Conservation (phyloP, 1,284 basidiomycete genomes). For the Erythrobasidium hasegawianum region DNA sequence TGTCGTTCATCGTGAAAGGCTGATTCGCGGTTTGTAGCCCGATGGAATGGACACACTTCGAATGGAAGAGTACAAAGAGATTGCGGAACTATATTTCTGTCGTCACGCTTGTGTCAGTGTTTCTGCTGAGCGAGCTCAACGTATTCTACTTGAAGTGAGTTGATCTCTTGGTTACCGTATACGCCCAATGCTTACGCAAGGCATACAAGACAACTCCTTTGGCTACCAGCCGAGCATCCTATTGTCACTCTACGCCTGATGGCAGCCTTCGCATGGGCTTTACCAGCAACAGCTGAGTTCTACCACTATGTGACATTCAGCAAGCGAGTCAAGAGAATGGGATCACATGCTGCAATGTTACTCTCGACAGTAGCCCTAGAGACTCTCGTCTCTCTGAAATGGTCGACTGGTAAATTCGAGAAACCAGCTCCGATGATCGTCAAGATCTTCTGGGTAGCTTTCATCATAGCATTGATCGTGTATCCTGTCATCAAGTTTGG, state of each 20-base stretch:
- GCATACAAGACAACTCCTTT: slow-evolving; percentile 65
- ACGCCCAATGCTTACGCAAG: too few species aligned
- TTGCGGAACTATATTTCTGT: slow-evolving; percentile 70
- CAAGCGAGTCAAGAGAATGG: slow-evolving; percentile 74
- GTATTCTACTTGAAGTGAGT: slow-evolving; percentile 39
- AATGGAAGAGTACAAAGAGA: slow-evolving; percentile 74
- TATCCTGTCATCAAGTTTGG: slow-evolving; percentile 65
- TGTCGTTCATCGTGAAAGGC: slow-evolving; percentile 55
- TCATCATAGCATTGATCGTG: slow-evolving; percentile 58
- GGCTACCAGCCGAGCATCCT: slow-evolving; percentile 64
- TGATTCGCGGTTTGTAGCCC: slow-evolving; percentile 3
- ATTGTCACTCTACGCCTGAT: slow-evolving; percentile 48
- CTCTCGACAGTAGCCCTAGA: slow-evolving; percentile 75
- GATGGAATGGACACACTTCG: slow-evolving; percentile 72
- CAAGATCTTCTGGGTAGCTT: slow-evolving; percentile 62
- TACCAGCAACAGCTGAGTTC: slow-evolving; percentile 61
- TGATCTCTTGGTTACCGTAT: background rate
- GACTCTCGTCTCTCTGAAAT: slow-evolving; percentile 54
- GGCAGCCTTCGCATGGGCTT: slow-evolving; percentile 70
- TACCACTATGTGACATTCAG: slow-evolving; percentile 36
- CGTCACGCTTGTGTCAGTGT: slow-evolving; percentile 68
- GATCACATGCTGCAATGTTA: slow-evolving; percentile 76
- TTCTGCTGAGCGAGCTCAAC: slow-evolving; percentile 61
- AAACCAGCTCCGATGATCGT: slow-evolving; percentile 62
- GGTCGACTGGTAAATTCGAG: slow-evolving; percentile 67